These are phyloP conservation scores for Yamadazyma spencermartinsiae DNA, from an alignment of 1,139 yeast genomes.

Conservation along the genomic window DNA sequence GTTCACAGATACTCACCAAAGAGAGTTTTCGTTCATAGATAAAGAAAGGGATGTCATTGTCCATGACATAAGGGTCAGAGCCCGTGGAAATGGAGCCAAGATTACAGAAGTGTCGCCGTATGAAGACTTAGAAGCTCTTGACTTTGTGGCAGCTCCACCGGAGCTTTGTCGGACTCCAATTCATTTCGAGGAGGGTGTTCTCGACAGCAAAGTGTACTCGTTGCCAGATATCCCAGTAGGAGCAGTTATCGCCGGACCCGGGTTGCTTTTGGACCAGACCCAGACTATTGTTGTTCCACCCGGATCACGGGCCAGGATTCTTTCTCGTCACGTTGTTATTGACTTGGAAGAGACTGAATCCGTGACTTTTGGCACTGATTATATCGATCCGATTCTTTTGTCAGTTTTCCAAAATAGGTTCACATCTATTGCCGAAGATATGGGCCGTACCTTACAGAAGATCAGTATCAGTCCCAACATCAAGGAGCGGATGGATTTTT, in stretches of 20 bases:
- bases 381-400: constrained; percentile 65
- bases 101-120: constrained; percentile 12
- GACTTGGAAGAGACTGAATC: constrained; percentile 28
- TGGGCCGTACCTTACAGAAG: constrained; percentile 79
- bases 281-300: constrained; percentile 86
- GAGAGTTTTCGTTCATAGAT: constrained; percentile 70
- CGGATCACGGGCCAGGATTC: constrained; percentile 57
- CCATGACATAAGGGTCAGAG: constrained; percentile 20
- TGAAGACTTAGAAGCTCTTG: constrained; percentile 6
- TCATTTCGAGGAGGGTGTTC: constrained; percentile 11
- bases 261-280: constrained; percentile 79
- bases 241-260: constrained; percentile 65
- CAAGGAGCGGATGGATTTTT: constrained; percentile 77
- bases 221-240: constrained; percentile 58
- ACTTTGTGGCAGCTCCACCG: background rate
- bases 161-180: constrained; percentile 4
- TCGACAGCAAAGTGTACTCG: constrained; percentile 31
- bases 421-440: constrained; percentile 86
- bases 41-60: constrained; percentile 42
- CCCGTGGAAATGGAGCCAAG: constrained; percentile 12
- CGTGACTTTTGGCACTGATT: constrained; percentile 23
- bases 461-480: constrained; percentile 81
- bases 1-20: constrained; percentile 52
- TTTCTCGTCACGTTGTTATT: constrained; percentile 52
- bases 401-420: constrained; percentile 81